Evolutionary conservation across 2,329 filamentous ascomycete species (phyloP).

Genomic region (Zymoseptoria ardabiliae): DNA sequence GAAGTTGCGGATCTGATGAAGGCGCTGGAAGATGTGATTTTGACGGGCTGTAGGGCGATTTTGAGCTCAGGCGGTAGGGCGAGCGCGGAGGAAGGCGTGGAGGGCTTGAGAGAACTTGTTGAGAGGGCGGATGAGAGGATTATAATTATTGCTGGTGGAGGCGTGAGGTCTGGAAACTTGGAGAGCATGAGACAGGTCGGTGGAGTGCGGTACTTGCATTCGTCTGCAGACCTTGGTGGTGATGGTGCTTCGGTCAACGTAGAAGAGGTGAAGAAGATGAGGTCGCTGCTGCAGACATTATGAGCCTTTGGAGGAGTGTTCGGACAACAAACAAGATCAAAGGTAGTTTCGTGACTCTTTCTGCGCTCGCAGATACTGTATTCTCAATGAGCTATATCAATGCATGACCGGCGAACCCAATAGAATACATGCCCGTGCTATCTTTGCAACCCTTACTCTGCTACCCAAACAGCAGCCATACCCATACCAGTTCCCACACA

Average conservation of each 20-base stretch:
- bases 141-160: constrained; percentile 45
- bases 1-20: constrained; percentile 26
- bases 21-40: constrained; percentile 33
- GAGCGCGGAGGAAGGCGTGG: constrained; percentile 31
- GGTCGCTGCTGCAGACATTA: neutral
- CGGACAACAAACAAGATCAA: no score
- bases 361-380: neutral
- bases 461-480: constrained; percentile 94
- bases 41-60: constrained; percentile 40
- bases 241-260: constrained; percentile 4
- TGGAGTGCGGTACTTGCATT: constrained; percentile 16
- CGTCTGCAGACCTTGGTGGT: constrained; percentile 14
- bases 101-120: constrained; percentile 29
- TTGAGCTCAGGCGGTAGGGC: constrained; percentile 42
- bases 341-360: neutral
- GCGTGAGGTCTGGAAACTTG: constrained; percentile 42
- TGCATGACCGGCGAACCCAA: neutral
- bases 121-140: constrained; percentile 28
- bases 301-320: neutral
- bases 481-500: constrained; percentile 96
- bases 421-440: neutral
- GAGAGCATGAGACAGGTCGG: constrained; percentile 20
- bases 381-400: neutral
- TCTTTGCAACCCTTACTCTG: constrained; percentile 55
- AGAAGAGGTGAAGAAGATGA: neutral